Evolutionary conservation across 495 filamentous ascomycete genomes (phyloP), one percentile per base, ranked within the genome.

Genomic region (Lophium mytilinum): DNA sequence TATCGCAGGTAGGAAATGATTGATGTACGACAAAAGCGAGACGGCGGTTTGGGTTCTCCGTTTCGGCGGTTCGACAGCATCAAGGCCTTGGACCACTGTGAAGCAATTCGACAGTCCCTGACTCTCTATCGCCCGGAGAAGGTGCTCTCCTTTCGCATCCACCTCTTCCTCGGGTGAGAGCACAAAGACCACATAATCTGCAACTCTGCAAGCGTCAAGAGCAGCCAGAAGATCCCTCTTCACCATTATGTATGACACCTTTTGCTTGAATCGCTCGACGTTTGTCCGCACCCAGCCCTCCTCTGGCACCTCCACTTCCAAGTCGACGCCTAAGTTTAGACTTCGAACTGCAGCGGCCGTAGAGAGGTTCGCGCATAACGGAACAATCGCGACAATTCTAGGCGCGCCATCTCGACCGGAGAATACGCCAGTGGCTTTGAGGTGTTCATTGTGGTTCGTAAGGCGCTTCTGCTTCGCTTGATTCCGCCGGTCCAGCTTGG

Each of bases 401-500:
- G 93, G 88, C 11, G 91, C 93, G 24, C 86, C 89, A 75, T 89
- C 83, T 52, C 83, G 83, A 0, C 93, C 93, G 34, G 81, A 69
- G 64, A 98, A 98, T 9, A 98, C 74, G 42, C 82, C 90, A 0
- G 79, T 80, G 36, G 87, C 84, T 43, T 83, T 85, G 47, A 81
- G 74, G 65, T 89, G 84, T 63, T 93, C 87, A 57, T 82, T 82
- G 56, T 90, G 83, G 72, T 96, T 96, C 60, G 80, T 72, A 60
- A 81, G 77, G 61, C 90, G 86, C 66, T 82, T 81, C 75, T 98
- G 93, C 64, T 89, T 89, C 46, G 88, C 87, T 75, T 92, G 89
- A 72, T 98, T 96, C 65, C 88, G 81, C 36, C 93, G 86, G 73
- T 95, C 89, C 70, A 98, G 76, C 73, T 96, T 98, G 37, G 91